Conservation (phyloP, 2,329 filamentous ascomycete species). For the Clarireedia sp. region DNA sequence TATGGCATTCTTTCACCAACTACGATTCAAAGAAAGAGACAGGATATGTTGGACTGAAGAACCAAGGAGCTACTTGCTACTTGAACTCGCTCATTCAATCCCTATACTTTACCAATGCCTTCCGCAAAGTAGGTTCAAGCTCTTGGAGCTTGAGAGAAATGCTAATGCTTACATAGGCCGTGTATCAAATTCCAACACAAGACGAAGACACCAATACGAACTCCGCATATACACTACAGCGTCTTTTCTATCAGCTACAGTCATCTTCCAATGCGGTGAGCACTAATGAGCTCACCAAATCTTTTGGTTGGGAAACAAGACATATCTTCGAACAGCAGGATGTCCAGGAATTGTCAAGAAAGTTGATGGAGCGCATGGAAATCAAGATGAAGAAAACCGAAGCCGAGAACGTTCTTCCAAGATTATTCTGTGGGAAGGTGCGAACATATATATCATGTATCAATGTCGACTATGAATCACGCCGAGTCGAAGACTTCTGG, state of each 20-base stretch:
- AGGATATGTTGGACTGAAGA: constrained; percentile 91
- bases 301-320: constrained; percentile 95
- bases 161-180: constrained; percentile 50
- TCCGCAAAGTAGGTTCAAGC: constrained; percentile 64
- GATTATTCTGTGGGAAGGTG: constrained; percentile 94
- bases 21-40: constrained; percentile 99
- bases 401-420: constrained; percentile 78
- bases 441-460: constrained; percentile 99
- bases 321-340: constrained; percentile 99
- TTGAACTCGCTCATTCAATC: constrained; percentile 79
- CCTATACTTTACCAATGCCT: constrained; percentile 81
- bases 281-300: constrained; percentile 88
- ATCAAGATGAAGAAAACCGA: constrained; percentile 96
- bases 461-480: constrained; percentile 96
- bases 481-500: constrained; percentile 95
- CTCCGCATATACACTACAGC: constrained; percentile 87
- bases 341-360: constrained; percentile 91
- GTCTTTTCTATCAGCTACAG: constrained; percentile 91
- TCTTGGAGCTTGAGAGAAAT: not conserved
- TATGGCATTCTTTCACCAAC: constrained; percentile 88
- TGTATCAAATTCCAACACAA: constrained; percentile 94
- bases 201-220: constrained; percentile 73
- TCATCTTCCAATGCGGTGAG: constrained; percentile 76
- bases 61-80: constrained; percentile 90
- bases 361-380: constrained; percentile 95